Base-by-base conservation (phyloP, 1,284 basidiomycete species). In the Phaffia rhodozyma region DNA sequence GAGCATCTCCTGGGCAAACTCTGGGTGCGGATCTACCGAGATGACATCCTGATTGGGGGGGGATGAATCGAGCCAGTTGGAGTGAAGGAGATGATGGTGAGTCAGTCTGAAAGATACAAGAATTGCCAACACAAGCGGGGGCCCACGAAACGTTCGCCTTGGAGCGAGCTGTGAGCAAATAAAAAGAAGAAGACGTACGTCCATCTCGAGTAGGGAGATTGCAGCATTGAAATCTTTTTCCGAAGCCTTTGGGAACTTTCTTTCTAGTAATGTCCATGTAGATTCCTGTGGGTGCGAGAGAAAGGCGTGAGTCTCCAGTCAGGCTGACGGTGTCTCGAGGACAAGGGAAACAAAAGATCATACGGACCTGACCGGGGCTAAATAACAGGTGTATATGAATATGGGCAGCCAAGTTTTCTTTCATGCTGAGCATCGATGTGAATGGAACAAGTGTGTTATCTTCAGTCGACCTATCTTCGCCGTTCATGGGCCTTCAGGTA, bases 191-290 rank as follows among this genome's bases (percentile, higher is more conserved):
- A 23, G 54, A 57, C 63, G 25, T 51, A 66, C 64, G 16, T 53
- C 32, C 60, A 55, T 62, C 29, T 66, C 64, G 9, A 66, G 55
- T 23, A 54, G 32, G 3, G 60, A 60, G 18, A 66, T 38, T 6
- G 64, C 64, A 16, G 60, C 60, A 27, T 66, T 66, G 48, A 66
- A 66, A 32, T 66, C 60, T 25, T 50, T 54, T 27, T 65, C 63
- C 6, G 63, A n/a, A 2, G 59, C 53, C 21, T 57, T 48, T 11
- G 63, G 58, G 34, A 65, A 65, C 59, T 65, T 59, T 3, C 63
- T 54, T 21, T 65, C 63, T 1, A 65, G 59, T 0, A 65, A 51
- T 7, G 63, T 65, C 63, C 63, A 65, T 7, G 63, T 65, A n/a
- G 56, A 58, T 50, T 65, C 52, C 63, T 64, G 18, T 43, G 1